A percentile compares a stretch with the other conserved stretches of the same genome.
Evolutionary conservation across 1,139 yeast species (phyloP).

Genomic region (Pichia sp.): DNA sequence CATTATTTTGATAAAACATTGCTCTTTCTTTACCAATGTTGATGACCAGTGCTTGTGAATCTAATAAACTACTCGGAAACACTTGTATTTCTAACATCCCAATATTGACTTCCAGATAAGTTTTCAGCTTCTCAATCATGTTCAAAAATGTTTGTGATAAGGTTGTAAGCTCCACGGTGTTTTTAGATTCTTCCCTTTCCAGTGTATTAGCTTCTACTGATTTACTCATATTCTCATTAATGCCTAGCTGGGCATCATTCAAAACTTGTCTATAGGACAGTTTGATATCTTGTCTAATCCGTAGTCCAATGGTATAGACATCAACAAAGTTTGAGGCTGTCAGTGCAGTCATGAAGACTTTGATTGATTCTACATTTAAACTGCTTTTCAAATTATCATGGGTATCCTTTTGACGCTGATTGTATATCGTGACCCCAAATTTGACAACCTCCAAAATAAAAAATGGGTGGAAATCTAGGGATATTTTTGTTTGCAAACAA

Average conservation of each 20-base stretch:
- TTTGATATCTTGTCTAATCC: constrained; percentile 71
- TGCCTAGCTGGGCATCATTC: constrained; percentile 42
- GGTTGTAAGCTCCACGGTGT: constrained; percentile 18
- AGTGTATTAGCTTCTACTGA: neutral
- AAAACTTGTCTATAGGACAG: constrained; percentile 72
- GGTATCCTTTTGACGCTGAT: constrained; percentile 51
- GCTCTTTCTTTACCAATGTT: constrained; percentile 59
- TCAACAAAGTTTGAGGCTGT: constrained; percentile 81
- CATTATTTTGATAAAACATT: constrained; percentile 54
- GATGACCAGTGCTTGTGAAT: constrained; percentile 66
- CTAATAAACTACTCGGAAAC: constrained; percentile 73
- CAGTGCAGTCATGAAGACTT: constrained; percentile 70
- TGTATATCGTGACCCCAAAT: constrained; percentile 56
- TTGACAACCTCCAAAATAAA: constrained; percentile 53
- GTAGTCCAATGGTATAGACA: constrained; percentile 62
- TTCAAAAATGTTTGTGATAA: constrained; percentile 31
- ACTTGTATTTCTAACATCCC: constrained; percentile 57
- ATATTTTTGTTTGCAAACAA: constrained; percentile 52
- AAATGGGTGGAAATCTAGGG: constrained; percentile 84
- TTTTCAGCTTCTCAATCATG: constrained; percentile 39
- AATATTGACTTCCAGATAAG: constrained; percentile 59
- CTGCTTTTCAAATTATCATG: constrained; percentile 63
- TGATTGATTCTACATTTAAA: constrained; percentile 51
- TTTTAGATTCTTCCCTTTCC: neutral
- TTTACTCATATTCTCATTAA: neutral